Conservation (phyloP, 768 basidiomycete genomes). For the Coprinopsis sp. region DNA sequence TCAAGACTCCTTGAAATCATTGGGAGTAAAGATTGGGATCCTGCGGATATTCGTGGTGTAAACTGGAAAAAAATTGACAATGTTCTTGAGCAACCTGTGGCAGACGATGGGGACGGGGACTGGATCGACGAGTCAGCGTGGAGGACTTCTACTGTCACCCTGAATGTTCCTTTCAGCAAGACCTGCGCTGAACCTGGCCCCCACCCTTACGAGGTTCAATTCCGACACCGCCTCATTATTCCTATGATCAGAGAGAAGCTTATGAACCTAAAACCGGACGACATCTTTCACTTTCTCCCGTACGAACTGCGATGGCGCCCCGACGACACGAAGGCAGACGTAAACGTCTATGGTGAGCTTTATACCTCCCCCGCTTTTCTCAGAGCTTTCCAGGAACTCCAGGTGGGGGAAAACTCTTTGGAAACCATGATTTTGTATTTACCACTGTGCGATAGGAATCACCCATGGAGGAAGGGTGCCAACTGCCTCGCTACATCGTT, state of each 20-base stretch:
- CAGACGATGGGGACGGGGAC: neutral
- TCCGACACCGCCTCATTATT: no score
- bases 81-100: neutral
- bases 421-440: no score
- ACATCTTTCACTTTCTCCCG: slow-evolving; percentile 13
- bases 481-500: slow-evolving; percentile 1
- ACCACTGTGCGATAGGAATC: neutral
- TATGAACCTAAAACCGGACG: neutral
- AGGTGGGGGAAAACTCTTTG: neutral
- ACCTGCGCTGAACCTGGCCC: neutral
- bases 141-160: neutral
- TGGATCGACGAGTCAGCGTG: neutral
- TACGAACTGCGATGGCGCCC: no score
- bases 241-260: no score
- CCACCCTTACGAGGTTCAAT: neutral
- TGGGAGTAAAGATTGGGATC: no score
- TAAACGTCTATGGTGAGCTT: slow-evolving; percentile 3
- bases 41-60: no score
- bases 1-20: no score
- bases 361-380: slow-evolving; percentile 8
- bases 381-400: slow-evolving; percentile 5
- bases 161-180: neutral
- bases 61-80: neutral
- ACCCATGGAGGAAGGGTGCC: neutral
- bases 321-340: neutral